phyloP scores from a whole-genome alignment of 768 basidiomycete species.

The Candolleomyces aberdarensis region DNA sequence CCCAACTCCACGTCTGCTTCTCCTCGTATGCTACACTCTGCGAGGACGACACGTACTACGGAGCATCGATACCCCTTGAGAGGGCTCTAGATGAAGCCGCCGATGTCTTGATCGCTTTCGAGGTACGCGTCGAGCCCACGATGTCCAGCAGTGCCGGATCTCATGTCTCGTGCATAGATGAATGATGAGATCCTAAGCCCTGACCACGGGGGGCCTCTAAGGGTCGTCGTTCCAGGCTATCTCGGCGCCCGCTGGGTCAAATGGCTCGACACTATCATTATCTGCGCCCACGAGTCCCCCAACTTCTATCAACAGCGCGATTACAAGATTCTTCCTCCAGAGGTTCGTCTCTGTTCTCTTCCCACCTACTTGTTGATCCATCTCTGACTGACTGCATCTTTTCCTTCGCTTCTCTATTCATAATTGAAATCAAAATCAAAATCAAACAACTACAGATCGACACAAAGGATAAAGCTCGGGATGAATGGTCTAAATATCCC shows the following conservation, averaged over 20 bases:
- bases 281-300: conserved; percentile 54
- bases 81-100: conserved; percentile 44
- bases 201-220: conserved; percentile 63
- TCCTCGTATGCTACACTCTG: conserved; percentile 57
- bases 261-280: conserved; percentile 62
- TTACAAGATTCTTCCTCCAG: conserved; percentile 61
- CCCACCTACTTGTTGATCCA: neutral
- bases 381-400: too few relatives aligned
- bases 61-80: conserved; percentile 56
- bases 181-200: conserved; percentile 55
- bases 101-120: conserved; percentile 60
- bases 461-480: conserved; percentile 40
- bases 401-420: too few relatives aligned
- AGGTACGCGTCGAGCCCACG: conserved; percentile 32
- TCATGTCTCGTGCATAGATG: conserved; percentile 44
- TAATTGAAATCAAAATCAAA: neutral
- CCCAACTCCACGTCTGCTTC: conserved; percentile 51
- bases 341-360: conserved; percentile 25
- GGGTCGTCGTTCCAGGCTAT: conserved; percentile 66
- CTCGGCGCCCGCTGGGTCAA: conserved; percentile 75
- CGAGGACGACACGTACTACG: conserved; percentile 61
- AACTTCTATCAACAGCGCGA: conserved; percentile 74
- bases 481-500: conserved; percentile 53
- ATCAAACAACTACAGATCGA: conserved; percentile 32
- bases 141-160: neutral